phyloP scores from a whole-genome alignment of 352 stramenopile genomes.

The Phytophthora europaea region DNA sequence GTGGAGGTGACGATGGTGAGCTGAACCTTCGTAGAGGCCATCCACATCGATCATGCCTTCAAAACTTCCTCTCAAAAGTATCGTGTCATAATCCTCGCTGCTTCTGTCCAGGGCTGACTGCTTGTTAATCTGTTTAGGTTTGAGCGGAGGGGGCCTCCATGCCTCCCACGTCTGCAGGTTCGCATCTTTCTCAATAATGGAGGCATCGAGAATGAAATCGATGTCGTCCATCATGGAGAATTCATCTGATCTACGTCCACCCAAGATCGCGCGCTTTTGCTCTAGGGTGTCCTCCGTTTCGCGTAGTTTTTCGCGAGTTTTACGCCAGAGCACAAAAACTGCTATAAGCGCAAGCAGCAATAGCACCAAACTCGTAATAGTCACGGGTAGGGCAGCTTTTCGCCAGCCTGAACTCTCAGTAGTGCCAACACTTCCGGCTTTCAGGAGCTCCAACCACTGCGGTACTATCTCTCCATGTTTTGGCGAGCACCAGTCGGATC shows the following conservation, averaged over 20 bases:
- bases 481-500: slow-evolving; percentile 41
- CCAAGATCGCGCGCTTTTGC: slow-evolving; percentile 36
- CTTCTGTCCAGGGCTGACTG: slow-evolving; percentile 1
- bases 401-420: slow-evolving; percentile 27
- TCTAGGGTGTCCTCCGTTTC: slow-evolving; percentile 17
- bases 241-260: slow-evolving; percentile 20
- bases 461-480: slow-evolving; percentile 42
- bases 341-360: slow-evolving; percentile 19
- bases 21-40: slow-evolving; percentile 20
- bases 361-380: slow-evolving; percentile 26
- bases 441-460: slow-evolving; percentile 51
- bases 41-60: slow-evolving; percentile 14
- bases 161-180: slow-evolving; percentile 23
- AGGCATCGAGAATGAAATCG: slow-evolving; percentile 40
- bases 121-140: slow-evolving; percentile 12
- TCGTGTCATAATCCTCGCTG: slow-evolving; percentile 23
- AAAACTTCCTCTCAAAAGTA: slow-evolving; percentile 15
- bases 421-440: slow-evolving; percentile 1
- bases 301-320: slow-evolving; percentile 11
- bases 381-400: slow-evolving; percentile 27
- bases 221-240: slow-evolving; percentile 39
- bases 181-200: slow-evolving; percentile 19
- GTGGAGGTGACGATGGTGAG: slow-evolving; percentile 11
- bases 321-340: slow-evolving; percentile 28
- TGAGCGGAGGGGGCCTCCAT: slow-evolving; percentile 11